Evolutionary conservation across 371 early-diverging fungal genomes (phyloP), one percentile per base, ranked within the genome.

Genomic region (Capniomyces stellatus): DNA sequence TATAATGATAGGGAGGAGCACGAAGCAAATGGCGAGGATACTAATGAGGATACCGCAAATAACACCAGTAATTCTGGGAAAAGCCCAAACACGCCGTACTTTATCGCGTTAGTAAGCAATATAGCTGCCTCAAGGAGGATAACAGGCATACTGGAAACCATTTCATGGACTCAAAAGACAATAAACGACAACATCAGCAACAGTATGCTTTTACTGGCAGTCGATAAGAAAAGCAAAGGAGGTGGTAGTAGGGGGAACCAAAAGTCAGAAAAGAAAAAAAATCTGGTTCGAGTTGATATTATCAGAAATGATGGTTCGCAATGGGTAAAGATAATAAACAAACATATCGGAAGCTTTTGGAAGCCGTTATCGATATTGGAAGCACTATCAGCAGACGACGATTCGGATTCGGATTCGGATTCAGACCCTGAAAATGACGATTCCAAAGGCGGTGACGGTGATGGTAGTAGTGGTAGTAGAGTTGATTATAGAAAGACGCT

Each of bases 251-350:
- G 6, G 6, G 35, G 35, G 15, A 35, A 35, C 35, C n/a, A n/a
- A n/a, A n/a, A n/a, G n/a, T 10, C 35, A 6, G 15, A 35, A 10
- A 35, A 35, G 15, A 35, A 35, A 15, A 48, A 48, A 4, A 48
- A 27, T 8, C 18, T 24, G n/a, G 49, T 48, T 3, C 21, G 27
- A 27, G n/a, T 48, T 6, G 49, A 48, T 48, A 48, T 48, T 48
- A 25, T 48, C 22, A 18, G 22, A 13, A 48, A 48, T 4, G 23
- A 48, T 29, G 49, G 49, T 6, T 8, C 15, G 12, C 25, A 48
- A 48, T 48, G 49, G 49, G 25, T 48, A 18, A 48, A 48, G n/a
- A n/a, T 48, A 8, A 48, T 48, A 22, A 48, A 48, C 29, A n/a
- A 27, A 4, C 3, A 21, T 8, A 6, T 48, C 3, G 3, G 6